Base-by-base conservation (phyloP, 2,329 filamentous ascomycete genomes). In the Exophiala xenobiotica region DNA sequence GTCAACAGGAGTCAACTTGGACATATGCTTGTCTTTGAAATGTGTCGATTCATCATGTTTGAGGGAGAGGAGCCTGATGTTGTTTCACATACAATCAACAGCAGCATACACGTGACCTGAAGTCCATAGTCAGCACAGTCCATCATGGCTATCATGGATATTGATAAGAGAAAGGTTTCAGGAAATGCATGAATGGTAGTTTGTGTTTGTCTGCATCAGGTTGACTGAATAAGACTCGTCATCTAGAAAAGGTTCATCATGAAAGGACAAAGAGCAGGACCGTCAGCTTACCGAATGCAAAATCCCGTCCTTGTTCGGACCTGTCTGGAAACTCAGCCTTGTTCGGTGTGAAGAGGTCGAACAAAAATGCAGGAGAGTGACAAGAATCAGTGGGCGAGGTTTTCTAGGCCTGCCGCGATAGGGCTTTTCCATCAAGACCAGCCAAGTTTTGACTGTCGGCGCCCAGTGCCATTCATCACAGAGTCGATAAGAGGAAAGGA, bases 351-450 rank as follows among this genome's bases (percentile, higher is more conserved):
- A 46, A 46, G 12, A 35, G n/a, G 9, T 35, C 31, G n/a, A 35
- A 35, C 7, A 14, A 6, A 35, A 8, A 12, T 14, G 31, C n/a
- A 35, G n/a, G 7, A 35, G 18, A 3, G n/a, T 9, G 31, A 5
- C 31, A 8, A 35, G n/a, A 38, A 56, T 95, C 90, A 95, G 90
- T 92, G 88, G 90, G 88, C 90, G 84, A 95, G 90, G 91, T 95
- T 96, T 96, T 95, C 90, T 95, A 96, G 89, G 90, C 90, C 90
- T 95, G 90, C 88, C 90, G 74, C 89, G 88, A 88, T 81, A 74
- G 67, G 88, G 90, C 89, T 82, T 87, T 82, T 83, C 90, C 88
- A 78, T 90, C 90, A 90, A 83, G 83, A 76, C 72, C 70, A 67
- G 64, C 70, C 67, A 72, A 19, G 4, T 69, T 72, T 70, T 70